Base-by-base conservation (phyloP, 2,329 filamentous ascomycete genomes). In the Chalara sp. region DNA sequence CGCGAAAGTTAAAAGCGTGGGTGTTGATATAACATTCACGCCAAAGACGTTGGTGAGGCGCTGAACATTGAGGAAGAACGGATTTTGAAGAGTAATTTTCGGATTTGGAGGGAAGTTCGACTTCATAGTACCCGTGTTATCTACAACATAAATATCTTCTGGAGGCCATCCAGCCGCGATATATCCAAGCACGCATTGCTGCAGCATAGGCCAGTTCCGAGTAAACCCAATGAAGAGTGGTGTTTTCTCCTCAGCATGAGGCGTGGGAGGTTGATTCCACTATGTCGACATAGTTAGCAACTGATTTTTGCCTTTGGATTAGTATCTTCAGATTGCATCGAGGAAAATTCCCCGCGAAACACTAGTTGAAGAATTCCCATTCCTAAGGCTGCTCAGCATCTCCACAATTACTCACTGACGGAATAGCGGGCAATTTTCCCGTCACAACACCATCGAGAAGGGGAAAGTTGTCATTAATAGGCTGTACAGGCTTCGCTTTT, bases 161-260 rank as follows among this genome's bases (percentile, higher is more conserved):
- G 76, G 64, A 1, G 78, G 79, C 78, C 79, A 83, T 46, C 79
- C 79, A 3, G 76, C 75, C 1, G 78, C 75, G 55, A 83, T 74
- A 62, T 82, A 83, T 8, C 70, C 74, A 7, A 79, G 70, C 1
- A 82, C 73, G 3, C 72, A 68, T 63, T 82, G 79, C 11, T 78
- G 70, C 1, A 83, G 68, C 51, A 81, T 66, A 2, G 73, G 72
- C 72, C 74, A 80, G 50, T 74, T 73, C 33, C 77, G 69, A 0
- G 78, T 80, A 65, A 82, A 83, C n/a, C 78, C 76, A 53, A 82
- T 79, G 46, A 81, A 68, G 6, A 83, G 69, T 2, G 79, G 77
- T 4, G 79, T 74, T 5, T 67, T 63, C 47, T 66, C 66, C 58
- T 70, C 67, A 4, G 69, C 60, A 50, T 72, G 65, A 39, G 64